Evolutionary conservation across 495 filamentous ascomycete species (phyloP).

Genomic region (Talaromyces borbonicus): DNA sequence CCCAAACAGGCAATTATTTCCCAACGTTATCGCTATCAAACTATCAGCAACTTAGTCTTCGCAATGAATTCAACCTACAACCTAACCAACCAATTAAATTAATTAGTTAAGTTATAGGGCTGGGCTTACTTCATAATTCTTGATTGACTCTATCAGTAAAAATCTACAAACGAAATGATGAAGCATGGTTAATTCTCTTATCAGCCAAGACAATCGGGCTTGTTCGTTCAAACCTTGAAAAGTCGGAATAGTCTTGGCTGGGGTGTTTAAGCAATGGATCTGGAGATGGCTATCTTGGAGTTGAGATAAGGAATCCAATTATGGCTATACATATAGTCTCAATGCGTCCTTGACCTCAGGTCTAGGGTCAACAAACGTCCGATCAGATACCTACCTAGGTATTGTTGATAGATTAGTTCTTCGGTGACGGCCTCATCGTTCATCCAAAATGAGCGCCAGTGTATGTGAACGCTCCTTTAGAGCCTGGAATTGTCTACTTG

Average conservation of each 20-base stretch:
- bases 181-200: background rate
- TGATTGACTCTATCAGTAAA: background rate
- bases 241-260: background rate
- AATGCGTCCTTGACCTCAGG: too few relatives aligned
- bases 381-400: too few relatives aligned
- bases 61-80: too few relatives aligned
- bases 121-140: background rate
- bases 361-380: too few relatives aligned
- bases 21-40: background rate
- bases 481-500: background rate
- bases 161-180: background rate
- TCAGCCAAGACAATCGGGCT: background rate
- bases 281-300: too few relatives aligned
- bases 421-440: too few relatives aligned
- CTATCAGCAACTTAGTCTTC: background rate
- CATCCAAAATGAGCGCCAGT: too few relatives aligned
- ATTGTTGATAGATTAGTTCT: too few relatives aligned
- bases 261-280: background rate
- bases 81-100: too few relatives aligned
- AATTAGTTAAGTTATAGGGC: too few relatives aligned
- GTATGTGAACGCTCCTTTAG: background rate
- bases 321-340: too few relatives aligned
- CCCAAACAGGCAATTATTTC: slow-evolving; percentile 3
- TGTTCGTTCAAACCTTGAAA: background rate
- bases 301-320: too few relatives aligned